Percentiles rank a stretch among this genome's conserved stretches.
Evolutionary conservation across 768 basidiomycete genomes (phyloP).

Genomic region (Exsudoporus frostii): DNA sequence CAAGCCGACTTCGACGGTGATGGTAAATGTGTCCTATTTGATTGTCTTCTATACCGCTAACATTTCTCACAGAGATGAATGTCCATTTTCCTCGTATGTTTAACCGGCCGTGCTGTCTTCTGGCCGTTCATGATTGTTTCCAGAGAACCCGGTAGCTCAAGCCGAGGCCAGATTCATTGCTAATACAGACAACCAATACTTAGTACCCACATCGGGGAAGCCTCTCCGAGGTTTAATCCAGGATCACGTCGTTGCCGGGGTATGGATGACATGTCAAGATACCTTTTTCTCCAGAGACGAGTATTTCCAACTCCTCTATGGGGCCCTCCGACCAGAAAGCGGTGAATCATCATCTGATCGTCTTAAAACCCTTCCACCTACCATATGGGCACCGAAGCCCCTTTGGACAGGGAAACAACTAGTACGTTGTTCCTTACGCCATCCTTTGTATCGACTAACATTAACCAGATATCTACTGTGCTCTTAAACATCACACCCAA

Average conservation of each 20-base stretch:
- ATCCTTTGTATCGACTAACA: neutral
- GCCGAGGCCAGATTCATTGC: slow-evolving; percentile 93
- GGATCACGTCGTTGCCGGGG: slow-evolving; percentile 96
- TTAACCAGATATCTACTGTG: slow-evolving; percentile 82
- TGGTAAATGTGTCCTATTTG: slow-evolving; percentile 42
- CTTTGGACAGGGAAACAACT: slow-evolving; percentile 99
- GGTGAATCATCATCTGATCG: slow-evolving; percentile 53
- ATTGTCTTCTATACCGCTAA: slow-evolving; percentile 1
- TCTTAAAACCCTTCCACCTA: slow-evolving; percentile 80
- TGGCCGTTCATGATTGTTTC: neutral
- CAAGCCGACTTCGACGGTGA: slow-evolving; percentile 92
- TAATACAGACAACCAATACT: slow-evolving; percentile 97
- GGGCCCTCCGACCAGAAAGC: slow-evolving; percentile 87
- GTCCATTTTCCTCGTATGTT: slow-evolving; percentile 95
- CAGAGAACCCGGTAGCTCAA: slow-evolving; percentile 92
- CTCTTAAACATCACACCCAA: slow-evolving; percentile 87
- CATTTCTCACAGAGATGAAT: slow-evolving; percentile 79
- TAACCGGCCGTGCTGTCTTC: neutral
- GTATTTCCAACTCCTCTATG: slow-evolving; percentile 94
- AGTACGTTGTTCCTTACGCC: slow-evolving; percentile 43
- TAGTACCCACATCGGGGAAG: slow-evolving; percentile 98
- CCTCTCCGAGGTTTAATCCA: slow-evolving; percentile 97
- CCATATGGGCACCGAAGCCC: slow-evolving; percentile 87
- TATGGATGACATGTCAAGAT: slow-evolving; percentile 99
- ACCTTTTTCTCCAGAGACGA: slow-evolving; percentile 94